phyloP scores from a whole-genome alignment of 495 filamentous ascomycete genomes.

The Clavariopsis aquatica region DNA sequence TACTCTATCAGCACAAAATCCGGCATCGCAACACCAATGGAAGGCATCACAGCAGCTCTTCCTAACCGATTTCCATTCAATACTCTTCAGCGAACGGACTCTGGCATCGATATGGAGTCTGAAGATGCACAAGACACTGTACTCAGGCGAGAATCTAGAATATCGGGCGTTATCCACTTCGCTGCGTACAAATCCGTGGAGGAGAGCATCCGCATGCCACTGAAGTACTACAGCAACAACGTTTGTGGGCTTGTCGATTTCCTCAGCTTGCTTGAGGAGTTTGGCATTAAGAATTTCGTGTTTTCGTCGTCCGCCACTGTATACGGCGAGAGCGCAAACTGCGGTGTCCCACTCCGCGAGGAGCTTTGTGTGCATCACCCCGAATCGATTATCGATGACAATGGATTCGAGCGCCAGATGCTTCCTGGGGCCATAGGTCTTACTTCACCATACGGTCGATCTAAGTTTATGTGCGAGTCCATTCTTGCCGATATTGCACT shows the following conservation, averaged over 20 bases:
- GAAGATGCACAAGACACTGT: constrained; percentile 21
- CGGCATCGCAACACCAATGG: neutral
- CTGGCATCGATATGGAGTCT: constrained; percentile 31
- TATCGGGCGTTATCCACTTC: constrained; percentile 65
- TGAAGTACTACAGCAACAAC: constrained; percentile 68
- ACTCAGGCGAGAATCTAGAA: constrained; percentile 47
- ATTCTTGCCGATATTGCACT: constrained; percentile 63
- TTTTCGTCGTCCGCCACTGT: constrained; percentile 69
- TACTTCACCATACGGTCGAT: constrained; percentile 66
- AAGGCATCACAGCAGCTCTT: neutral
- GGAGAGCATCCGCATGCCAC: constrained; percentile 54
- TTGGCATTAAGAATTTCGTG: constrained; percentile 65
- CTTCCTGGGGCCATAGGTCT: constrained; percentile 55
- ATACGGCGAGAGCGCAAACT: constrained; percentile 59
- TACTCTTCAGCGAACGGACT: constrained; percentile 32
- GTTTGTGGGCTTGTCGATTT: constrained; percentile 65
- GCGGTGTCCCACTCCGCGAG: constrained; percentile 57
- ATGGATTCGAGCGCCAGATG: constrained; percentile 41
- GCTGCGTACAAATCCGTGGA: constrained; percentile 62
- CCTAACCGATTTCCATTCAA: constrained; percentile 14
- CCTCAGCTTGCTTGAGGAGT: constrained; percentile 55
- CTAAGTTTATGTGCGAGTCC: constrained; percentile 67
- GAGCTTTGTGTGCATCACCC: constrained; percentile 61
- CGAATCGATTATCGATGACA: constrained; percentile 41
- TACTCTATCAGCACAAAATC: constrained; percentile 19